Conservation (phyloP, 192 early-diverging fungal genomes). For the Lunasporangiospora selenospora region DNA sequence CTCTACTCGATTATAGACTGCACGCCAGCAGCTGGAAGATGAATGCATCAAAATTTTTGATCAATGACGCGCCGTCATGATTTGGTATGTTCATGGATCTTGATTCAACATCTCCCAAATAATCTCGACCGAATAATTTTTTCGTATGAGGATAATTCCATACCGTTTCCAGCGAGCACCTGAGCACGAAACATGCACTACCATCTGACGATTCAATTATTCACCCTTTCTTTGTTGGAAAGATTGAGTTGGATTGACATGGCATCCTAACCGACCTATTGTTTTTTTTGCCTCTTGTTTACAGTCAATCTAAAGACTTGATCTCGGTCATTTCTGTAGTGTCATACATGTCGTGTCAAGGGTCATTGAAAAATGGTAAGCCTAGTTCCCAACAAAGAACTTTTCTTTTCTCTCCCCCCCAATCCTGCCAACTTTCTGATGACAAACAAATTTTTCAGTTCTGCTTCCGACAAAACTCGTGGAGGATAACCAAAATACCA, state of each 20-base stretch:
- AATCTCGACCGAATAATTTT: neutral
- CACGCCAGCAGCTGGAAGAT: neutral
- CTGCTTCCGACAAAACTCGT: constrained; percentile 51
- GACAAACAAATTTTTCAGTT: constrained; percentile 50
- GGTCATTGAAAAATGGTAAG: too few relatives aligned
- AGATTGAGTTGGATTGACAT: too few relatives aligned
- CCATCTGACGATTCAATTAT: constrained; percentile 51
- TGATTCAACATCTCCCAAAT: neutral
- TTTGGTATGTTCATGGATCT: neutral
- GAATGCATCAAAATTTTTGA: neutral
- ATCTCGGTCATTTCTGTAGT: too few relatives aligned
- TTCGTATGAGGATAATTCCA: constrained; percentile 52
- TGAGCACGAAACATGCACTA: constrained; percentile 54
- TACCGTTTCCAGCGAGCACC: constrained; percentile 52
- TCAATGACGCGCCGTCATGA: neutral
- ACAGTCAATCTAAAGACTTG: too few relatives aligned
- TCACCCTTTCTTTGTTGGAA: neutral
- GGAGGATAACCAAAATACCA: constrained; percentile 45
- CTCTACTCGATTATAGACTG: neutral
- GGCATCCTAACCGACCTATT: too few relatives aligned
- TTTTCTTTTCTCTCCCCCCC: too few relatives aligned
- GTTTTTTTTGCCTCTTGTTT: too few relatives aligned
- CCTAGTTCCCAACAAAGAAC: too few relatives aligned
- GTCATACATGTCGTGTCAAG: too few relatives aligned
- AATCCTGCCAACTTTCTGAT: too few relatives aligned